Conservation (phyloP, 306 rosid genomes). For the Corylus heterophylla region DNA sequence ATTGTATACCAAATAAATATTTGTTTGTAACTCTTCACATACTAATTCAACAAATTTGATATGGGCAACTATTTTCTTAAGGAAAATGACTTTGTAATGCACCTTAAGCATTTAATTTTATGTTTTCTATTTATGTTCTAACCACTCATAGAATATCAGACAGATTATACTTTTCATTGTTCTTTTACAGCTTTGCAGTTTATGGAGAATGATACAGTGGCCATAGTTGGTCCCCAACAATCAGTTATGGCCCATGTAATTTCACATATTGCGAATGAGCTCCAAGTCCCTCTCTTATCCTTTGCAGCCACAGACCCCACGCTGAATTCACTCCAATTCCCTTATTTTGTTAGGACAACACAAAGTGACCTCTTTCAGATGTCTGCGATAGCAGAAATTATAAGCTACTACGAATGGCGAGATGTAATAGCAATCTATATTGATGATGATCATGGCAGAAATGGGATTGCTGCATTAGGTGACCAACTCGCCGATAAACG, state of each 20-base stretch:
- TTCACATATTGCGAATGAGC: constrained; percentile 88
- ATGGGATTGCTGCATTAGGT: constrained; percentile 69
- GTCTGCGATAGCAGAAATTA: constrained; percentile 82
- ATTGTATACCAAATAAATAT: too few species aligned
- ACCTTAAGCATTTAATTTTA: too few species aligned
- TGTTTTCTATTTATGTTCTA: too few species aligned
- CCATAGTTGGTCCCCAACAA: constrained; percentile 88
- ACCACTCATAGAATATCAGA: neutral
- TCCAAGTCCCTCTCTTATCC: constrained; percentile 80
- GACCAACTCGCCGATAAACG: constrained; percentile 78
- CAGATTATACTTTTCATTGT: constrained; percentile 16
- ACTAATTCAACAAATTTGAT: too few species aligned
- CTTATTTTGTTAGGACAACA: constrained; percentile 74
- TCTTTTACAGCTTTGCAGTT: constrained; percentile 65
- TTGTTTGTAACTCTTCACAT: too few species aligned
- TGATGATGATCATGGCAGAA: constrained; percentile 93
- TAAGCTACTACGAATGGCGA: constrained; percentile 69
- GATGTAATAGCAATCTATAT: constrained; percentile 80
- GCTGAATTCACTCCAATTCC: constrained; percentile 82
- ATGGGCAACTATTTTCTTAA: too few species aligned
- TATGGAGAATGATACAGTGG: constrained; percentile 68
- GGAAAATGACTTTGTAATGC: too few species aligned
- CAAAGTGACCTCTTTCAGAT: constrained; percentile 75
- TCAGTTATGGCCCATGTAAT: constrained; percentile 86
- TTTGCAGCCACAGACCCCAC: constrained; percentile 87